Conservation (phyloP, 306 rosid genomes). For the Sicyos baderoa region DNA sequence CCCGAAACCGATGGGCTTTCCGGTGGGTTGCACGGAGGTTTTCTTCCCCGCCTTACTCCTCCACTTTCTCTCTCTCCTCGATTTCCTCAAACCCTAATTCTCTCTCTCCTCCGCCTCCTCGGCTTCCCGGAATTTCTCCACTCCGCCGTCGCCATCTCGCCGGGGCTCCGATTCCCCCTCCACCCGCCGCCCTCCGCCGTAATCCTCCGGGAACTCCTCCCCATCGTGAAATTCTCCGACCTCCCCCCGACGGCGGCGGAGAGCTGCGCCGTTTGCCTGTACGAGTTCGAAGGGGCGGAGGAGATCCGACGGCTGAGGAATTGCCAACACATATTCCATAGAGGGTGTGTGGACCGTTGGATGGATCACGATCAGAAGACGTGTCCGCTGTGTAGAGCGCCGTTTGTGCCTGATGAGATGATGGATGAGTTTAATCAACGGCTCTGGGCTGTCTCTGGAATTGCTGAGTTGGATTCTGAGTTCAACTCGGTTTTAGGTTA, state of each 20-base stretch:
- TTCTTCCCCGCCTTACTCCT: slow-evolving; percentile 53
- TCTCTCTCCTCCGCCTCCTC: slow-evolving; percentile 45
- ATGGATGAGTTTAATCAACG: slow-evolving; percentile 54
- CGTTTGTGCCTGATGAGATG: slow-evolving; percentile 56
- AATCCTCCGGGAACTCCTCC: slow-evolving; percentile 62
- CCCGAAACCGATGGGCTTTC: slow-evolving; percentile 56
- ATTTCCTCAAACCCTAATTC: slow-evolving; percentile 42
- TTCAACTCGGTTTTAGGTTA: slow-evolving; percentile 31
- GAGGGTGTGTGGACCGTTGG: slow-evolving; percentile 86
- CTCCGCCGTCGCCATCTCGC: slow-evolving; percentile 38
- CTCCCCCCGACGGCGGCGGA: slow-evolving; percentile 27
- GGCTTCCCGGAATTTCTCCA: slow-evolving; percentile 63
- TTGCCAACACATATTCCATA: slow-evolving; percentile 79
- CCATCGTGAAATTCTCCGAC: slow-evolving; percentile 40
- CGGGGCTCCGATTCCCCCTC: slow-evolving; percentile 23
- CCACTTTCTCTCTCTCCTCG: slow-evolving; percentile 50
- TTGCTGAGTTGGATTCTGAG: slow-evolving; percentile 33
- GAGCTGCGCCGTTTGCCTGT: slow-evolving; percentile 69
- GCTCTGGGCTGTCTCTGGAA: slow-evolving; percentile 55
- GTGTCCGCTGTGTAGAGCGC: slow-evolving; percentile 77
- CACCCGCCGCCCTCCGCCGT: slow-evolving; percentile 47
- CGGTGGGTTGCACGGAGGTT: slow-evolving; percentile 65
- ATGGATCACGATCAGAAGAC: slow-evolving; percentile 86
- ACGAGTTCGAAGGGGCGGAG: slow-evolving; percentile 56
- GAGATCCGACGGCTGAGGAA: slow-evolving; percentile 73